These are phyloP conservation scores for Naegleria fowleri DNA, from an alignment of 208 protist genomes.

Conservation along the genomic window DNA sequence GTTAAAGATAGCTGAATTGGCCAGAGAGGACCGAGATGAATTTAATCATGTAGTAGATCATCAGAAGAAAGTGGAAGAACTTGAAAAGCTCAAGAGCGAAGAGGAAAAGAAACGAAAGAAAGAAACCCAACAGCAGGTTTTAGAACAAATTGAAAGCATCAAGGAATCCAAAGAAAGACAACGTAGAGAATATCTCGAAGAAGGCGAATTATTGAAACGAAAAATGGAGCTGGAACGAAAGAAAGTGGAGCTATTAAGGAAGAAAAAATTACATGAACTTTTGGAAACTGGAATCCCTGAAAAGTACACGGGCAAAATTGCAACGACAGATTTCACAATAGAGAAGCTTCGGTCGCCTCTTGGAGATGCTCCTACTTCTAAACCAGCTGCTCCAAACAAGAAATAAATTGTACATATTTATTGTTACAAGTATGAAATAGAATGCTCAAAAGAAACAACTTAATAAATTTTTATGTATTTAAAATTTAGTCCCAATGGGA, in stretches of 20 bases:
- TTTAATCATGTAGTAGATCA: slow-evolving; percentile 71
- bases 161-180: slow-evolving; percentile 73
- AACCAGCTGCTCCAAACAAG: background rate
- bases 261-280: slow-evolving; percentile 39
- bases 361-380: background rate
- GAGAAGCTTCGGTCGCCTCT: background rate
- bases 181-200: slow-evolving; percentile 75
- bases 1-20: slow-evolving; percentile 53
- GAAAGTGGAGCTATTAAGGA: slow-evolving; percentile 73
- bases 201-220: slow-evolving; percentile 65
- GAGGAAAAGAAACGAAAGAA: slow-evolving; percentile 57
- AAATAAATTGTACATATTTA: background rate
- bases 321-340: background rate
- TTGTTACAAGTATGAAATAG: background rate
- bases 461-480: no score
- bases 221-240: slow-evolving; percentile 63
- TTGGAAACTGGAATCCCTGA: slow-evolving; percentile 35
- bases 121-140: slow-evolving; percentile 68
- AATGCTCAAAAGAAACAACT: no score
- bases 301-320: slow-evolving; percentile 34
- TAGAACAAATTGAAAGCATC: slow-evolving; percentile 77
- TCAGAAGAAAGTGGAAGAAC: slow-evolving; percentile 66
- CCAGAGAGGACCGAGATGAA: slow-evolving; percentile 64
- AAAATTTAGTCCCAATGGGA: no score
- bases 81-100: slow-evolving; percentile 60